Base-by-base conservation (phyloP, 805 yeast species). In the Yarrowia sp. region DNA sequence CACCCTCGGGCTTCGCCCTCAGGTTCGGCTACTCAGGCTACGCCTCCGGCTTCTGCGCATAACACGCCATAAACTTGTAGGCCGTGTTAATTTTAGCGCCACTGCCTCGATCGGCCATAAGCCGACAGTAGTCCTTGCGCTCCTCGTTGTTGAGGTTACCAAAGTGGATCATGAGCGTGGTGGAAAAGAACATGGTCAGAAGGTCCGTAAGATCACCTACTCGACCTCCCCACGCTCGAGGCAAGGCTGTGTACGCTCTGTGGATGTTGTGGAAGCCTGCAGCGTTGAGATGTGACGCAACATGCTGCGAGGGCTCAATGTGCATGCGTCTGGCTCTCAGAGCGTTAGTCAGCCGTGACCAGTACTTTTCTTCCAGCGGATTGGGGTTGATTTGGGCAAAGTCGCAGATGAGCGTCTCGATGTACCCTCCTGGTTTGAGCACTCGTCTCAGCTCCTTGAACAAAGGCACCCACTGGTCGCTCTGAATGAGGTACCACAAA, bases 101-200 rank as follows among this genome's bases (percentile, higher is more conserved):
- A 9, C 21, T 24, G 17, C 48, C 36, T 17, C 64, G 10, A n/a
- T 61, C 56, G 7, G 64, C 56, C 54, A 48, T 44, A 10, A 46
- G 28, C 14, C 56, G 44, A n/a, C 64, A 46, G n/a, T 61, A 61
- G 12, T 48, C 56, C 56, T 38, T 61, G 10, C 66, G 32, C 40
- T 71, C 73, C 14, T 66, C 70, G 9, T 67, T 63, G 12, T 66
- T 65, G 28, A 70, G 62, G 21, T 69, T 66, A 1, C 75, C 80
- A 79, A 80, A 73, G 73, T 78, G 44, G 14, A 69, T 56, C 46
- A 72, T 66, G 67, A 73, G 65, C 17, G 73, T 64, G 28, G 73
- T 72, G 22, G 68, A 54, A 35, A 70, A 73, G 54, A 70, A 71
- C 35, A 68, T 64, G 12, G 70, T 66, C 41, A 73, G 40, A n/a